Evolutionary conservation across 805 yeast species (phyloP), one percentile per base, ranked within the genome.

Genomic region (Starmerella vitae): DNA sequence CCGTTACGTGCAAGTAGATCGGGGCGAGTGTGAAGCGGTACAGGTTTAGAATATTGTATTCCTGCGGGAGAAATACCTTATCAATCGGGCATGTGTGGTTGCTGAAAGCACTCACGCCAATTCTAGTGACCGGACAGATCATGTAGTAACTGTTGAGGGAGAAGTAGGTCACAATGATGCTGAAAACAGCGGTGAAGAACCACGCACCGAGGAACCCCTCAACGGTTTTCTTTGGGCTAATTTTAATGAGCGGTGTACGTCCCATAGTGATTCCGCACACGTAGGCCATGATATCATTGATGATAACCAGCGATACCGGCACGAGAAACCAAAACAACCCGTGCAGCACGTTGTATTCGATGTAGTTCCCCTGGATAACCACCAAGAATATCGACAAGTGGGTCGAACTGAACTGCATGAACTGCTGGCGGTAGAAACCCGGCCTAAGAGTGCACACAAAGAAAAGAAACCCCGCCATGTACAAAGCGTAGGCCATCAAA

Each of bases 171-270:
- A 85, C 67, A 5, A 76, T 38, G 20, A 83, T 61, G 1, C 88
- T 83, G 46, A 81, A 75, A 26, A 80, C 45, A 5, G 82, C 76
- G 8, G 98, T 91, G 56, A 91, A 88, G 34, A 84, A 61, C 98
- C 98, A 91, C 14, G 97, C 98, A 37, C 98, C 98, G 36, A 88
- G 63, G 54, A 91, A 91, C 3, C 98, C 98, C 64, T 91, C 98
- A 27, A 88, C 85, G 3, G 98, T 91, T 63, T 91, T 91, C 62
- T 91, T 91, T 41, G 98, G 98, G 10, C 95, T 83, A 47, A 91
- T 84, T 37, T 80, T 84, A 51, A 91, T 83, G 53, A 91, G 72
- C 55, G 83, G 94, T 28, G 96, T 88, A 46, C 70, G 74, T 39
- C 98, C 98, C 63, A 91, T 84, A 2, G 97, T 82, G 49, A 91